Evolutionary conservation across 2,329 filamentous ascomycete genomes (phyloP).

Genomic region (Ophiostoma piceae): DNA sequence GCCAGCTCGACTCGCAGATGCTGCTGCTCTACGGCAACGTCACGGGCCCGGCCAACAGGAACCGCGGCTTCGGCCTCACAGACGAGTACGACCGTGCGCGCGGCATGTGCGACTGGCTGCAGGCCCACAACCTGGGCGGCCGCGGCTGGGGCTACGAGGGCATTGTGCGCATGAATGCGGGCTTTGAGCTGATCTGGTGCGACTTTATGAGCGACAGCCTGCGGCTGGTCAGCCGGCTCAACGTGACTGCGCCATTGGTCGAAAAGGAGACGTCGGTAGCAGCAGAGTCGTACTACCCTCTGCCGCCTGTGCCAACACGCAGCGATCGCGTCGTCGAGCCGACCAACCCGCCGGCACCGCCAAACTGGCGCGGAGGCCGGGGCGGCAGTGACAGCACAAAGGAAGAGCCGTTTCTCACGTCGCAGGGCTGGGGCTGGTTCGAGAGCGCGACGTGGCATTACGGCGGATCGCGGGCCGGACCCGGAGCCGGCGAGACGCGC

Average conservation of each 20-base stretch:
- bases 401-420: slow-evolving; percentile 39
- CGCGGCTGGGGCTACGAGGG: slow-evolving; percentile 46
- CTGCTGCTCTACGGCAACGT: slow-evolving; percentile 46
- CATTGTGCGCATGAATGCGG: slow-evolving; percentile 48
- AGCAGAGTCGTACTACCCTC: slow-evolving; percentile 34
- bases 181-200: slow-evolving; percentile 50
- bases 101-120: slow-evolving; percentile 45
- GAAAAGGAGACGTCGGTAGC: background rate
- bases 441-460: slow-evolving; percentile 41
- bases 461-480: slow-evolving; percentile 36
- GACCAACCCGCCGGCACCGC: slow-evolving; percentile 35
- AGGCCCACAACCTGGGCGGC: slow-evolving; percentile 38
- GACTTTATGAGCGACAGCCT: slow-evolving; percentile 43
- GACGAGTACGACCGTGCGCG: slow-evolving; percentile 46
- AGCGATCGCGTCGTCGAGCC: slow-evolving; percentile 36
- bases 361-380: slow-evolving; percentile 37
- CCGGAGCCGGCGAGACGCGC: slow-evolving; percentile 40
- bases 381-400: slow-evolving; percentile 31
- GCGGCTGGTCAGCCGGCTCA: slow-evolving; percentile 40
- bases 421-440: slow-evolving; percentile 44
- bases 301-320: slow-evolving; percentile 37
- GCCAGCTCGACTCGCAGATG: slow-evolving; percentile 47
- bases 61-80: slow-evolving; percentile 35
- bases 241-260: slow-evolving; percentile 43
- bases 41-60: slow-evolving; percentile 32